These are phyloP conservation scores for Blastocystis sp. DNA, from an alignment of 352 stramenopile species.

Conservation along the genomic window DNA sequence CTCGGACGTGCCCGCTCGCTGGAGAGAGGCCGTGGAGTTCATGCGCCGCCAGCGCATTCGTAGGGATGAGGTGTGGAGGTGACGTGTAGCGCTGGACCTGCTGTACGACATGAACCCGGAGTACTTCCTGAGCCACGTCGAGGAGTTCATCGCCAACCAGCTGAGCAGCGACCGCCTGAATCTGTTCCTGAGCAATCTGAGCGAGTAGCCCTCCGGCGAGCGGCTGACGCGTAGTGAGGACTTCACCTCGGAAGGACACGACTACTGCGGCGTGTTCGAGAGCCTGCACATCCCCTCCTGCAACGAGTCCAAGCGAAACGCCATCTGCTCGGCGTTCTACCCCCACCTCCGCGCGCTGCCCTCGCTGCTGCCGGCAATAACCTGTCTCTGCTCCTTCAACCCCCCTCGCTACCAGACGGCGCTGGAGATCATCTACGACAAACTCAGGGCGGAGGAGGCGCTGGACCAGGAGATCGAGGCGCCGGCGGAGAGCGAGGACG, in stretches of 20 bases:
- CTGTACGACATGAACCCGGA: constrained; percentile 55
- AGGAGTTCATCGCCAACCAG: constrained; percentile 16
- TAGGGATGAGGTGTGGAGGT: background rate
- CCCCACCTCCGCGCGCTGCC: background rate
- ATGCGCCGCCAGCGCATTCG: constrained; percentile 70
- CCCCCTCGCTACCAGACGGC: constrained; percentile 44
- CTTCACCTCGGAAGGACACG: constrained; percentile 44
- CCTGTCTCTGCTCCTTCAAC: constrained; percentile 35
- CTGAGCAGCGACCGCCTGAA: constrained; percentile 9
- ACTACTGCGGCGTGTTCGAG: constrained; percentile 20
- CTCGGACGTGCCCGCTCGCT: background rate
- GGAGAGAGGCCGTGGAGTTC: constrained; percentile 34
- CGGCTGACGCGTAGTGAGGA: constrained; percentile 19
- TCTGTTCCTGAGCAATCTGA: constrained; percentile 50
- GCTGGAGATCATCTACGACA: constrained; percentile 8
- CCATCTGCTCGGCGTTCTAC: constrained; percentile 27
- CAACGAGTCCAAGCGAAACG: constrained; percentile 3
- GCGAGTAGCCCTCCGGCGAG: background rate
- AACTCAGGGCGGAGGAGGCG: background rate
- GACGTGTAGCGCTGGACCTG: constrained; percentile 38
- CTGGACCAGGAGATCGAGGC: background rate
- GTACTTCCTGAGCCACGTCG: constrained; percentile 25
- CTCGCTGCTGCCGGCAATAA: constrained; percentile 11
- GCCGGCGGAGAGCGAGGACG: background rate
- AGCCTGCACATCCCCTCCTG: background rate